Base-by-base conservation (phyloP, 257 asterid genomes). In the Gentiana dahurica region DNA sequence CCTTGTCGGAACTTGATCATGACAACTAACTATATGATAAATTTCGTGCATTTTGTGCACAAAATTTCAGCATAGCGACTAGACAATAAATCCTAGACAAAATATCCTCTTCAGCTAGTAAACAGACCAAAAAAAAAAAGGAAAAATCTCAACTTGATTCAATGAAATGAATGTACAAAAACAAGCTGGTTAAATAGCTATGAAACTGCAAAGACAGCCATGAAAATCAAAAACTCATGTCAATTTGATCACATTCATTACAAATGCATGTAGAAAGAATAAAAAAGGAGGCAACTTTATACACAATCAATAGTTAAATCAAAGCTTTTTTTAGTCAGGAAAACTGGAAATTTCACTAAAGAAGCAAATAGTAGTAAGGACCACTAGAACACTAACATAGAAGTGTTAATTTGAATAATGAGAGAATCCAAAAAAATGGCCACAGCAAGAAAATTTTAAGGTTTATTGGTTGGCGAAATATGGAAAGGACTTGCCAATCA, bases 241-340 rank as follows among this genome's bases (percentile, higher is more conserved):
- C 24, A 66, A 69, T 64, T 63, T 68, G 58, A 67, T 43, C 58
- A 72, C 1, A 67, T 58, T 59, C 63, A 41, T 53, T 53, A 56
- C 73, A 85, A 86, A 85, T 70, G 75, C 73, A 74, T 68, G 72
- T 62, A 36, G 49, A 80, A 67, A 35, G 69, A 62, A 58, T 63
- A 57, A 5, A 41, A 41, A 64, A 69, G 51, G 53, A 56, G 49
- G 70, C 24, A 24, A 24, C 24, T 24, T 24, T 24, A 24, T 24
- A 24, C 61, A 70, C 65, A 61, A 69, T 54, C 70, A 73, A 64
- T 50, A 69, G 52, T 68, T 73, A 61, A 51, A 59, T 56, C 54
- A 55, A 24, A 44, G 41, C 69, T 64, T 49, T 47, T 57, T 38
- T 41, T 34, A 62, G 35, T 49, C 32, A 9, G 34, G 38, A 41